phyloP scores from a whole-genome alignment of 129 eudicot species.

The Dittrichia graveolens region DNA sequence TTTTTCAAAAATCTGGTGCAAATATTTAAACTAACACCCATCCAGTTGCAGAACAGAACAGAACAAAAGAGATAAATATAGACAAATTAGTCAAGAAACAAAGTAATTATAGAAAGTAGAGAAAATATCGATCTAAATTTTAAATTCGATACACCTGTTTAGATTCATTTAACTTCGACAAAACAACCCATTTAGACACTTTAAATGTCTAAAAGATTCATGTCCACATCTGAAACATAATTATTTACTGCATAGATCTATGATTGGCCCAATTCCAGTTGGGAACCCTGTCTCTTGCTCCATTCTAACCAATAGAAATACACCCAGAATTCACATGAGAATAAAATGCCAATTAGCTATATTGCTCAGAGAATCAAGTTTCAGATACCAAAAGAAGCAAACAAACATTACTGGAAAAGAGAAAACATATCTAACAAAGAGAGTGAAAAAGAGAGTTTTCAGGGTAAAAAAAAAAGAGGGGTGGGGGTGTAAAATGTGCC shows the following conservation, averaged over 20 bases:
- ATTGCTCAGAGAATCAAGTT: constrained; percentile 20
- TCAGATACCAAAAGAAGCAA: constrained; percentile 16
- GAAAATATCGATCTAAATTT: not conserved
- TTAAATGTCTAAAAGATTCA: constrained; percentile 10
- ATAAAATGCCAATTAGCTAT: constrained; percentile 13
- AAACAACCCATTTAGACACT: constrained; percentile 16
- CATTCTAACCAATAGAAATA: constrained; percentile 27
- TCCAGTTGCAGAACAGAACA: not conserved
- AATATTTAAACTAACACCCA: not conserved
- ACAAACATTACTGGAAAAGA: constrained; percentile 1
- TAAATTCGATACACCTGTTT: constrained; percentile 20
- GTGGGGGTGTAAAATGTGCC: constrained; percentile 3
- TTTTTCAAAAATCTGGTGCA: not conserved
- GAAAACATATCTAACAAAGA: constrained; percentile 20
- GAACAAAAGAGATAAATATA: not conserved
- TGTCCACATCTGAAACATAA: constrained; percentile 17
- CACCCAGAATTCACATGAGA: constrained; percentile 26
- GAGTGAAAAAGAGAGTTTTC: not conserved
- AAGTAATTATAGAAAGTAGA: constrained; percentile 2
- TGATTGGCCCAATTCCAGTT: constrained; percentile 32
- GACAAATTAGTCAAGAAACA: not conserved
- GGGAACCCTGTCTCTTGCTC: constrained; percentile 24
- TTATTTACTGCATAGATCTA: constrained; percentile 20
- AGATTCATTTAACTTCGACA: not conserved
- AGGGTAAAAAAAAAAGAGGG: too few relatives aligned